These are phyloP conservation scores for Phaeosphaeriaceae sp. DNA, from an alignment of 2,329 filamentous ascomycete species.

Conservation along the genomic window DNA sequence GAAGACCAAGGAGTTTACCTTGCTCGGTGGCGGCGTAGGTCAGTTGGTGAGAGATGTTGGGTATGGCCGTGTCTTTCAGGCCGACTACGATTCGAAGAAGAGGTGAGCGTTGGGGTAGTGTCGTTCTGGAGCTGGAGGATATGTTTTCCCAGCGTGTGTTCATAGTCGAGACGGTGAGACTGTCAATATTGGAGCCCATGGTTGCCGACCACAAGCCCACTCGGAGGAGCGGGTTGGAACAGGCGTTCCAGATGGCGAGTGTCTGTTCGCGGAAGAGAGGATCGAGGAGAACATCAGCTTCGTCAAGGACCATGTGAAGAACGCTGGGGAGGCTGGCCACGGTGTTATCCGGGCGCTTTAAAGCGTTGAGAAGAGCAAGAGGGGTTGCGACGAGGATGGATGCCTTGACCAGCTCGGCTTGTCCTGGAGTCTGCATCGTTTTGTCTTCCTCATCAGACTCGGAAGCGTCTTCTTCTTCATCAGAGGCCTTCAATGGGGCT, in stretches of 20 bases:
- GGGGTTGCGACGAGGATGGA: constrained; percentile 85
- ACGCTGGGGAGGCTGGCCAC: constrained; percentile 68
- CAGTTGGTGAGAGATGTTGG: constrained; percentile 87
- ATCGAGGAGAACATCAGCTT: constrained; percentile 93
- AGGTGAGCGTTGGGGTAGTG: constrained; percentile 47
- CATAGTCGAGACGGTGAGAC: constrained; percentile 71
- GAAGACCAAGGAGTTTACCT: constrained; percentile 89
- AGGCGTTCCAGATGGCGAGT: constrained; percentile 80
- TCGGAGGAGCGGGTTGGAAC: constrained; percentile 71
- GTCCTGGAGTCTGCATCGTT: constrained; percentile 39
- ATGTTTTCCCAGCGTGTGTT: constrained; percentile 44
- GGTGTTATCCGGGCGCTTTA: constrained; percentile 59
- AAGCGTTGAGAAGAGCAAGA: constrained; percentile 75
- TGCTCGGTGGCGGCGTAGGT: constrained; percentile 91
- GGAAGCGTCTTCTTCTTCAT: constrained; percentile 44
- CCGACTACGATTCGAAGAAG: constrained; percentile 91
- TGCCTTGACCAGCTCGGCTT: constrained; percentile 66
- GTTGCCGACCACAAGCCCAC: constrained; percentile 94
- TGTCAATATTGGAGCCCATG: constrained; percentile 92
- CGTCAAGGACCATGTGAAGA: constrained; percentile 80
- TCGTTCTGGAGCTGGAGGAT: constrained; percentile 47
- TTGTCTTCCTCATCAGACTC: constrained; percentile 48
- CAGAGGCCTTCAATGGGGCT: constrained; percentile 52
- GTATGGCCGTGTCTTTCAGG: constrained; percentile 92
- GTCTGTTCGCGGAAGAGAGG: constrained; percentile 90